A percentile compares a stretch with the other conserved stretches of the same genome.
These are phyloP conservation scores for Zelopaecilomyces penicillatus DNA, from an alignment of 2,329 filamentous ascomycete genomes.

Conservation along the genomic window DNA sequence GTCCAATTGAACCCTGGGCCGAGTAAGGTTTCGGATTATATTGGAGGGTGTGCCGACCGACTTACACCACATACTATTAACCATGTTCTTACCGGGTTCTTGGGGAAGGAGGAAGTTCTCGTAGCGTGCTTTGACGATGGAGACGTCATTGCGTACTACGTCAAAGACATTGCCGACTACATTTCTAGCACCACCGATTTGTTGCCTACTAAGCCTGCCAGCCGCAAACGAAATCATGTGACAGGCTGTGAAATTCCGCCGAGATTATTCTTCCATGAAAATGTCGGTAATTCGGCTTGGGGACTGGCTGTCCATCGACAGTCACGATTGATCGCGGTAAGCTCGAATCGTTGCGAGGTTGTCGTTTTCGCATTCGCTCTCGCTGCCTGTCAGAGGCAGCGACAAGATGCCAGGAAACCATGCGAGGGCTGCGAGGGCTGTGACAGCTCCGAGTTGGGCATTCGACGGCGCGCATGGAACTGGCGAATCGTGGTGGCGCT, in stretches of 20 bases:
- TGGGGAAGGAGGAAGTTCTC: conserved; percentile 63
- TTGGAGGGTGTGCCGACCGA: conserved; percentile 46
- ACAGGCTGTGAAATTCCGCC: conserved; percentile 15
- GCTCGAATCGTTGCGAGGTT: conserved; percentile 58
- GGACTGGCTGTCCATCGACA: conserved; percentile 73
- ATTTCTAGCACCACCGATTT: conserved; percentile 24
- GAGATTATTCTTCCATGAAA: conserved; percentile 60
- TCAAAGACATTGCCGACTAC: conserved; percentile 39
- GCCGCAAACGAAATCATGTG: background rate
- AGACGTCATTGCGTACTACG: conserved; percentile 64
- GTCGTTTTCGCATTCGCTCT: conserved; percentile 45
- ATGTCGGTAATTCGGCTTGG: conserved; percentile 77
- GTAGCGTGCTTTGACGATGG: conserved; percentile 65
- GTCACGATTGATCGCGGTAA: conserved; percentile 79
- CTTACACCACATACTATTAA: conserved; percentile 55
- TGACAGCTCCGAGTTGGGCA: conserved; percentile 18
- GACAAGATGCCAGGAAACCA: background rate
- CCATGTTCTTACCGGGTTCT: conserved; percentile 57
- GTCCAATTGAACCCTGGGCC: conserved; percentile 39
- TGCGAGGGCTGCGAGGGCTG: conserved; percentile 9
- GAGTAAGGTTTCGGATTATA: conserved; percentile 29
- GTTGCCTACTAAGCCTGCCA: conserved; percentile 2
- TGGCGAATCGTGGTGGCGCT: conserved; percentile 43
- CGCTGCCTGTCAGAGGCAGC: conserved; percentile 6
- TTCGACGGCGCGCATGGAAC: conserved; percentile 34